Percentiles rank a stretch among this genome's conserved stretches.
phyloP scores from a whole-genome alignment of 495 filamentous ascomycete species.

The Lasiosphaeris hirsuta region DNA sequence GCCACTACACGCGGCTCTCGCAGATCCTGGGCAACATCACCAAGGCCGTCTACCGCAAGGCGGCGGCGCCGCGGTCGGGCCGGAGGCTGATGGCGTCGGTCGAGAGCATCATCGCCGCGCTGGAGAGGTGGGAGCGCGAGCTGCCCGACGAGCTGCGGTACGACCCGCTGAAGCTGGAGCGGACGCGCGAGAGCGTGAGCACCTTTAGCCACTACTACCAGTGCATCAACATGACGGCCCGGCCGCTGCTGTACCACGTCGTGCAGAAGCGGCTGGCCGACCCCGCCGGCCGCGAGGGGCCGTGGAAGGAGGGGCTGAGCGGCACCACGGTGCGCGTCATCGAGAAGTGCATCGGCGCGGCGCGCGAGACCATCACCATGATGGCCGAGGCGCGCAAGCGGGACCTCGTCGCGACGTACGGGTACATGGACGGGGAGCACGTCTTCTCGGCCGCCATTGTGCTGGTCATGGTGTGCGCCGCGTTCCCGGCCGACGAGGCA shows the following conservation, averaged over 20 bases:
- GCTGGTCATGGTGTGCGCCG: slow-evolving; percentile 49
- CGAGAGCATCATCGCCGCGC: slow-evolving; percentile 42
- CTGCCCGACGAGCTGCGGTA: slow-evolving; percentile 44
- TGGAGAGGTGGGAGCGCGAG: slow-evolving; percentile 41
- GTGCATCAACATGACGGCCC: slow-evolving; percentile 51
- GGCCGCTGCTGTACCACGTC: slow-evolving; percentile 49
- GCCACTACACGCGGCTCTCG: slow-evolving; percentile 45
- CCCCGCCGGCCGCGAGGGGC: slow-evolving; percentile 18
- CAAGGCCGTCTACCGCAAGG: slow-evolving; percentile 46
- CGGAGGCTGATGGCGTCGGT: slow-evolving; percentile 44
- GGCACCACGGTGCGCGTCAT: slow-evolving; percentile 44
- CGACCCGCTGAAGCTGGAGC: slow-evolving; percentile 38
- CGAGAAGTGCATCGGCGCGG: slow-evolving; percentile 46
- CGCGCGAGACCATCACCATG: slow-evolving; percentile 45
- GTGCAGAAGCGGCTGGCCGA: slow-evolving; percentile 40
- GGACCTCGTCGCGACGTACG: slow-evolving; percentile 50
- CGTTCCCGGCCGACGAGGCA: slow-evolving; percentile 40
- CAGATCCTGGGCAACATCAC: slow-evolving; percentile 45
- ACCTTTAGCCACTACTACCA: slow-evolving; percentile 50
- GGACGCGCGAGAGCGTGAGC: slow-evolving; percentile 45
- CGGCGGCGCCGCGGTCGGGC: slow-evolving; percentile 36
- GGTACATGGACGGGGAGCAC: slow-evolving; percentile 51
- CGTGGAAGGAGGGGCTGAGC: slow-evolving; percentile 43
- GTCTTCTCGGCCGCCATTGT: slow-evolving; percentile 48
- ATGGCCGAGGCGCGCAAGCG: slow-evolving; percentile 43